These are phyloP conservation scores for Scytalidium sp. DNA, from an alignment of 2,329 filamentous ascomycete genomes.

Conservation along the genomic window DNA sequence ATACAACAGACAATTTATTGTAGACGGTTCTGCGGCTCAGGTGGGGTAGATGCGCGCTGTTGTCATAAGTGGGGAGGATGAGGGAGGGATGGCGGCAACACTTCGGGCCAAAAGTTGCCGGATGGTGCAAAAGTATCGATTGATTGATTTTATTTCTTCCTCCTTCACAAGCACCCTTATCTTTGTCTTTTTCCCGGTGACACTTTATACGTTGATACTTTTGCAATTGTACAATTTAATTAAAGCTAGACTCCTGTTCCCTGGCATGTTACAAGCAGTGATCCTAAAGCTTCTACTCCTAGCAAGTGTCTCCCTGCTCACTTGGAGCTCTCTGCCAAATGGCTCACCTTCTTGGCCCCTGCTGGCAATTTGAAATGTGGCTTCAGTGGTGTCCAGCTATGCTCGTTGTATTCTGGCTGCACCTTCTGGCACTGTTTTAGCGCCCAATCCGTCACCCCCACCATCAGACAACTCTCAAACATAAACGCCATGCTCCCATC, in stretches of 20 bases:
- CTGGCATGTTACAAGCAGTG: not conserved
- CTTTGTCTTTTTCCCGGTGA: too few species aligned
- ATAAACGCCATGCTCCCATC: conserved; percentile 58
- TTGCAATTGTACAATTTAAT: not conserved
- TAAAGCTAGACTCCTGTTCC: not conserved
- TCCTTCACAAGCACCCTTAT: too few species aligned
- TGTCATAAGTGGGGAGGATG: not conserved
- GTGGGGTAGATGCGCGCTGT: not conserved
- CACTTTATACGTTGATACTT: too few species aligned
- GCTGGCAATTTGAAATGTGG: conserved; percentile 34
- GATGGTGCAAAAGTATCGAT: too few species aligned
- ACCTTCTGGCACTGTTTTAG: conserved; percentile 63
- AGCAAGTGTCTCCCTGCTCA: not conserved
- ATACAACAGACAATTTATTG: not conserved
- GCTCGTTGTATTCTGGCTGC: conserved; percentile 62
- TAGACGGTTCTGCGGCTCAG: not conserved
- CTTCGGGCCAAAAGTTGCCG: too few species aligned
- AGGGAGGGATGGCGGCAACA: not conserved
- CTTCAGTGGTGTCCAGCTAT: conserved; percentile 58
- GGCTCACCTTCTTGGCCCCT: conserved; percentile 20
- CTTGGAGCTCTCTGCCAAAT: conserved; percentile 13
- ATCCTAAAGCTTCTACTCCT: not conserved
- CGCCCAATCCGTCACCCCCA: conserved; percentile 69
- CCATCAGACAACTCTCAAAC: conserved; percentile 61
- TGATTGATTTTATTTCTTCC: too few species aligned